Evolutionary conservation across 176 grass and related monocot species (phyloP).

Genomic region (Oropetium thomaeum): DNA sequence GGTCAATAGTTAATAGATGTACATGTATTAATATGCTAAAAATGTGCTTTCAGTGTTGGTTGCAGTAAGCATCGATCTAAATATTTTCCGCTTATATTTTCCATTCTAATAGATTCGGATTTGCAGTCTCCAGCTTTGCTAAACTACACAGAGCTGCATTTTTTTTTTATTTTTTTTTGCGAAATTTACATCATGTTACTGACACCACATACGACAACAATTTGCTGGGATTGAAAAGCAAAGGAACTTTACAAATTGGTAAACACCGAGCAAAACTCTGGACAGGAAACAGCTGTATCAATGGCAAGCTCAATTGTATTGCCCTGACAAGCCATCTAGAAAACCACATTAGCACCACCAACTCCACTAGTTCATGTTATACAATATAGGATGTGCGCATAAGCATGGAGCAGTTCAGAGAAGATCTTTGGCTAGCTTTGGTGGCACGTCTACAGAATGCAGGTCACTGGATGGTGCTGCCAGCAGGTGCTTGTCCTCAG

Average conservation of each 20-base stretch:
- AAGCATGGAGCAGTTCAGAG: constrained; percentile 40
- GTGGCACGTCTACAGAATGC: constrained; percentile 51
- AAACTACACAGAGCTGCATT: neutral
- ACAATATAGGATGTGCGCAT: constrained; percentile 6
- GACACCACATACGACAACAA: constrained; percentile 6
- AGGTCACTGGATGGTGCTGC: constrained; percentile 37
- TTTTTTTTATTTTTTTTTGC: too few relatives aligned
- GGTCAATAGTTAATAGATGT: too few relatives aligned
- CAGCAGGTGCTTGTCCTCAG: constrained; percentile 47
- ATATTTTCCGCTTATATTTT: too few relatives aligned
- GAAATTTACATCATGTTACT: neutral
- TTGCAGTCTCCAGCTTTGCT: constrained; percentile 8
- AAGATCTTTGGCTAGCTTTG: constrained; percentile 60
- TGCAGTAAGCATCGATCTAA: too few relatives aligned
- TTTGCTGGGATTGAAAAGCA: neutral
- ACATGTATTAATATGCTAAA: too few relatives aligned
- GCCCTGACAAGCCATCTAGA: constrained; percentile 6
- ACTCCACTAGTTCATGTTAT: neutral
- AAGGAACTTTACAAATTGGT: neutral
- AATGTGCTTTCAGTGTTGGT: too few relatives aligned
- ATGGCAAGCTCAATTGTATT: constrained; percentile 17
- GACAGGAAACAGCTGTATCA: neutral
- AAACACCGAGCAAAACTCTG: neutral
- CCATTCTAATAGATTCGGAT: neutral
- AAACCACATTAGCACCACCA: constrained; percentile 16